Percentiles rank a stretch among this genome's conserved stretches.
Conservation (phyloP, 805 yeast species). For the Candida orba region DNA sequence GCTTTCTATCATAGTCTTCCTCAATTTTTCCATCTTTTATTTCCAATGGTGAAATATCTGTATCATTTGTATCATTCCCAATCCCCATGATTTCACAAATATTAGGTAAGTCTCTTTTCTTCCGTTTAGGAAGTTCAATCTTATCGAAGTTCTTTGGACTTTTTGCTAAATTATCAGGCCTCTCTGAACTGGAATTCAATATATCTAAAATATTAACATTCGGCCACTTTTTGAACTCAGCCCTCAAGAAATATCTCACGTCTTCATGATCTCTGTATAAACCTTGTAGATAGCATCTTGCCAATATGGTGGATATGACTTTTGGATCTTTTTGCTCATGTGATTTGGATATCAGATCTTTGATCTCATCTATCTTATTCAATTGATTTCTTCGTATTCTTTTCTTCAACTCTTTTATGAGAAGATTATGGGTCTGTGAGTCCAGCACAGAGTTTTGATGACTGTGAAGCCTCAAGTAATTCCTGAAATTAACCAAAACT, state of each 20-base stretch:
- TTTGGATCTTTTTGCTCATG: background rate
- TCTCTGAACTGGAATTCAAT: background rate
- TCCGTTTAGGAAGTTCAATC: constrained; percentile 11
- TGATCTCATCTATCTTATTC: constrained; percentile 1
- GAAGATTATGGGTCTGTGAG: background rate
- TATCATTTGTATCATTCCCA: background rate
- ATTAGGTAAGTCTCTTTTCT: constrained; percentile 10
- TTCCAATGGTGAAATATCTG: background rate
- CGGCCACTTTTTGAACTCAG: constrained; percentile 19
- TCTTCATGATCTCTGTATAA: constrained; percentile 15
- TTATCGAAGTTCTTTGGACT: constrained; percentile 1
- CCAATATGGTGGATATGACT: constrained; percentile 11
- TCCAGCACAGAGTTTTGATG: constrained; percentile 2
- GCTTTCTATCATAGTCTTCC: constrained; percentile 6
- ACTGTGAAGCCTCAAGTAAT: constrained; percentile 1
- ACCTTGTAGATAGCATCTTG: constrained; percentile 15
- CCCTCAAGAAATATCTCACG: constrained; percentile 16
- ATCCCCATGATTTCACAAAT: background rate
- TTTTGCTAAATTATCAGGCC: background rate
- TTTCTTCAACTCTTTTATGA: constrained; percentile 7
- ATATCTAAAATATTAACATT: constrained; percentile 9
- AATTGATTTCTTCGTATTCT: constrained; percentile 9
- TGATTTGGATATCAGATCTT: background rate
- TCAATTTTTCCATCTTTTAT: constrained; percentile 1
- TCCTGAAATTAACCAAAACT: background rate